phyloP scores from a whole-genome alignment of 2,329 filamentous ascomycete genomes.

The Beauveria asiatica region DNA sequence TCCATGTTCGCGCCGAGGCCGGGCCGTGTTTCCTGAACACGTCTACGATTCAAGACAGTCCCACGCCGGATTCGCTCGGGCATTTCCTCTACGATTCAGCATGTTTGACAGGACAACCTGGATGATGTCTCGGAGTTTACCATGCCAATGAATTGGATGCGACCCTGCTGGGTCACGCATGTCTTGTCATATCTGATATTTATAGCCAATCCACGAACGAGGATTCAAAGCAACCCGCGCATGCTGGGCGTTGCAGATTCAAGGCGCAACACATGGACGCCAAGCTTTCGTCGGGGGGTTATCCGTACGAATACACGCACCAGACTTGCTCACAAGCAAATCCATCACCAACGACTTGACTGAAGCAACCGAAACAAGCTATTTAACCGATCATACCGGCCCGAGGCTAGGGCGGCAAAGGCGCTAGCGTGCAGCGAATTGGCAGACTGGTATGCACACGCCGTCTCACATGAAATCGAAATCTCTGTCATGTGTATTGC shows the following conservation, averaged over 20 bases:
- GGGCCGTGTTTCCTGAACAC: not conserved
- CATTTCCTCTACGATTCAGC: not conserved
- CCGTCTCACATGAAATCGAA: not conserved
- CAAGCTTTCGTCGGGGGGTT: not conserved
- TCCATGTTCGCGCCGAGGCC: not conserved
- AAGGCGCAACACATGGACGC: not conserved
- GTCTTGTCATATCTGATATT: not conserved
- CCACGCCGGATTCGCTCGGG: not conserved
- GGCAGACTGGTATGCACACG: not conserved
- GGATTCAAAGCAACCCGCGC: not conserved
- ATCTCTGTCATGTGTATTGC: slow-evolving; percentile 5
- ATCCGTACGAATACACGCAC: not conserved
- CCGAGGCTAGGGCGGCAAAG: slow-evolving; percentile 8
- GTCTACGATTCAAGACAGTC: not conserved
- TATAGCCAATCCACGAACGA: not conserved
- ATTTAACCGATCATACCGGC: slow-evolving; percentile 6
- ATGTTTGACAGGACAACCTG: not conserved
- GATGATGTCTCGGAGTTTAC: not conserved
- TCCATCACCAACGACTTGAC: not conserved
- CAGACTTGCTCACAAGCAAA: not conserved
- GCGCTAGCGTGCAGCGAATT: not conserved
- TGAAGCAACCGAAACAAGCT: not conserved
- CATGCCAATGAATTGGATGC: not conserved
- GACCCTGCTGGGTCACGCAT: not conserved
- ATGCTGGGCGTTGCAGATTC: not conserved